Evolutionary conservation across 768 basidiomycete genomes (phyloP).

Genomic region (Naganishia friedmannii): DNA sequence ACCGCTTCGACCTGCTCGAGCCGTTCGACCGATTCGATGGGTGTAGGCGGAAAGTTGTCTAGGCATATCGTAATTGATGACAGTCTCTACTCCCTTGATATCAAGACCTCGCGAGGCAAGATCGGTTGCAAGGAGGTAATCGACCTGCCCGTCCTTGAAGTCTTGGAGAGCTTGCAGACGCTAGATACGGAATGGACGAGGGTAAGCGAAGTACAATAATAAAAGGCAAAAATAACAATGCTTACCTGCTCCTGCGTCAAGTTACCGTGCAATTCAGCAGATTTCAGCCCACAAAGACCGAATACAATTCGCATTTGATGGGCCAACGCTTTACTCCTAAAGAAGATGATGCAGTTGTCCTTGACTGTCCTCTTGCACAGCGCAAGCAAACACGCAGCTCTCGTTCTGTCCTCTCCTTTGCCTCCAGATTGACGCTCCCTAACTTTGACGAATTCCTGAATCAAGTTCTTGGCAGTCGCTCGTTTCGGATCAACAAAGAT

Average conservation of each 20-base stretch:
- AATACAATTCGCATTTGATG: constrained; percentile 97
- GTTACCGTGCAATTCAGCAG: constrained; percentile 91
- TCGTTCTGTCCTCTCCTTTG: constrained; percentile 45
- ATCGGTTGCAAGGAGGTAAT: constrained; percentile 94
- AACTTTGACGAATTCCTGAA: constrained; percentile 94
- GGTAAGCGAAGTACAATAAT: constrained; percentile 3
- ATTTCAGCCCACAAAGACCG: constrained; percentile 68
- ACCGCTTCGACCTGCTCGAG: constrained; percentile 87
- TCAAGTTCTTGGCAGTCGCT: constrained; percentile 74
- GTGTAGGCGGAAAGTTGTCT: constrained; percentile 86
- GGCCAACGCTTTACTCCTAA: constrained; percentile 92
- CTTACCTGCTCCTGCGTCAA: constrained; percentile 89
- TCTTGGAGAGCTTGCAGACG: constrained; percentile 78
- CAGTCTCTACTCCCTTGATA: constrained; percentile 94
- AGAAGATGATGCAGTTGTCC: constrained; percentile 80
- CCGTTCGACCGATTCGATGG: constrained; percentile 95
- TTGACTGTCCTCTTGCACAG: constrained; percentile 87
- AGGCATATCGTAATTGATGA: constrained; percentile 99
- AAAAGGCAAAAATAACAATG: constrained; percentile 30
- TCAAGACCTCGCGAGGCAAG: constrained; percentile 92
- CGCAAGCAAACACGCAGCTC: constrained; percentile 54
- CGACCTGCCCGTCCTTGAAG: constrained; percentile 83
- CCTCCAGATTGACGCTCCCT: constrained; percentile 60
- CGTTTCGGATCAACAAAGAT: constrained; percentile 94
- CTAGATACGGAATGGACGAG: constrained; percentile 54